phyloP scores from a whole-genome alignment of 1,284 basidiomycete genomes.

The Ustilago bromivora region DNA sequence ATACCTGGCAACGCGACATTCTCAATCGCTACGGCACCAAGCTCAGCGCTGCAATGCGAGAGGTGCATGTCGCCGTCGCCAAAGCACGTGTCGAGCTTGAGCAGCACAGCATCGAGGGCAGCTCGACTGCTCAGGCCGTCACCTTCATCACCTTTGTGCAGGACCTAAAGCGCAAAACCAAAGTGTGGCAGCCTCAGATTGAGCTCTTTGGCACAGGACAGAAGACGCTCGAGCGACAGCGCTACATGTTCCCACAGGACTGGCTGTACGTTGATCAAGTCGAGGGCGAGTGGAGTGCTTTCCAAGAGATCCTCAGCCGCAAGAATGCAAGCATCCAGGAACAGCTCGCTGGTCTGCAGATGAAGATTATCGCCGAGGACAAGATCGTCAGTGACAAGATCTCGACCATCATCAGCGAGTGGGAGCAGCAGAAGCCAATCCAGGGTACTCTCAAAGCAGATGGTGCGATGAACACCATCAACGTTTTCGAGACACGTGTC shows the following conservation, averaged over 20 bases:
- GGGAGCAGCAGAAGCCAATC: conserved; percentile 95
- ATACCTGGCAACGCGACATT: conserved; percentile 96
- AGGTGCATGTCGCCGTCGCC: conserved; percentile 89
- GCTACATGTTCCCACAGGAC: conserved; percentile 95
- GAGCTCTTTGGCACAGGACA: conserved; percentile 92
- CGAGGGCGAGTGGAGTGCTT: conserved; percentile 96
- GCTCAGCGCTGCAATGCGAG: conserved; percentile 92
- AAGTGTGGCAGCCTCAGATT: conserved; percentile 97
- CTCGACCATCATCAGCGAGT: conserved; percentile 83
- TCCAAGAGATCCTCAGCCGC: conserved; percentile 95
- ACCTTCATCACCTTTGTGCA: conserved; percentile 99
- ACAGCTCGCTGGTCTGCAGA: conserved; percentile 92
- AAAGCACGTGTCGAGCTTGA: conserved; percentile 95
- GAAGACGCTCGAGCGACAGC: conserved; percentile 94
- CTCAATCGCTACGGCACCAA: conserved; percentile 90
- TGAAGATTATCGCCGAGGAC: conserved; percentile 99
- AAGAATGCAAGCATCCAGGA: conserved; percentile 99
- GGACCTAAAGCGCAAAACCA: conserved; percentile 95
- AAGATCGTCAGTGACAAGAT: conserved; percentile 83
- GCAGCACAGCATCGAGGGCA: conserved; percentile 78
- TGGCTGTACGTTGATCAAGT: conserved; percentile 99
- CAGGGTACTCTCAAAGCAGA: conserved; percentile 96
- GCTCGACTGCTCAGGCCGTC: conserved; percentile 91
- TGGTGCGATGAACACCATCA: conserved; percentile 93
- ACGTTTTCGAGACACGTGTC: conserved; percentile 90